Base-by-base conservation (phyloP, 2,329 filamentous ascomycete species). In the Geosmithia putterillii region DNA sequence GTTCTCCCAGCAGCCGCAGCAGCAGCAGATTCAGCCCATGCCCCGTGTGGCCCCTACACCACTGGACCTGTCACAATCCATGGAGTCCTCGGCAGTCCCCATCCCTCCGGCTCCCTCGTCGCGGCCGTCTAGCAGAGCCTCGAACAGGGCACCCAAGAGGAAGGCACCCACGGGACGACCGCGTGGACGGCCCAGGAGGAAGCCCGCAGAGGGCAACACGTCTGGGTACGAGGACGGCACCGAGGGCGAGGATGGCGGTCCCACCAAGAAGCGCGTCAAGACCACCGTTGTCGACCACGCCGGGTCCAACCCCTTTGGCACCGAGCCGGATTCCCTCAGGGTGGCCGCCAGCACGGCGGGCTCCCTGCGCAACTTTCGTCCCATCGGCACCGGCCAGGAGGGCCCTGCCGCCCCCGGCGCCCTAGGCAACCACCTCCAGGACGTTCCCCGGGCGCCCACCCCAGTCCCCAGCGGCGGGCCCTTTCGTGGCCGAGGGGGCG, bases 261-360 rank as follows among this genome's bases (percentile, higher is more conserved):
- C 62, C 6, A 50, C 67, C 2, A 70, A 70, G 48, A 95, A 95
- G 63, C 76, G 89, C 53, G 88, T 81, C 28, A 92, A 86, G 55
- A 76, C 83, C 20, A 86, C 79, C 18, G 76, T 82, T 55, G 76
- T 81, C 12, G 78, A 84, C 48, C 82, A 80, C 64, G 79, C 79
- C n/a, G 79, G 81, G 42, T 82, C 77, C 51, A 76, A 73, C 48
- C 78, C 76, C 19, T 84, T 95, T 53, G 84, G 82, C 42, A 73
- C 76, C 35, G 80, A 79, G 23, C 76, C 80, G 9, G 87, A 92
- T 41, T 94, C 86, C 3, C 69, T 96, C 21, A 77, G 89, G 41
- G 87, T 95, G n/a, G 82, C 86, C 47, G 90, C 90, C 40, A 94
- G 87, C 57, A 94, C 86, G 15, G 83, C 89, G 38, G 86, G 87